These are phyloP conservation scores for Nannochloropsis granulata DNA, from an alignment of 108 stramenopile genomes.

Conservation along the genomic window DNA sequence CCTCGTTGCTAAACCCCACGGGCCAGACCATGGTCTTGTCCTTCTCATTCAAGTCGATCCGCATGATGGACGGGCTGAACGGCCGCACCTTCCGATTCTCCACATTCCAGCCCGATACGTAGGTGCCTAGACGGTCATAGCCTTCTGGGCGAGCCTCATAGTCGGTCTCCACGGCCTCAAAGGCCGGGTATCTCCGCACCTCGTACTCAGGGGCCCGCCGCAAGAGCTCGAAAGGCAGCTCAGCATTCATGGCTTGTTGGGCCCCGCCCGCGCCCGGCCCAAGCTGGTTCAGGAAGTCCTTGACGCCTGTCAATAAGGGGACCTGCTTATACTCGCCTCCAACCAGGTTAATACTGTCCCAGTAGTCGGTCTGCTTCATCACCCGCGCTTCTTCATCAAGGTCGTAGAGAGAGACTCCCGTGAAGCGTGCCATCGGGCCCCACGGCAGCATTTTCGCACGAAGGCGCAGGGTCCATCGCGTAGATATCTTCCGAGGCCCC, in stretches of 20 bases:
- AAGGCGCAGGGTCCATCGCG: conserved; percentile 77
- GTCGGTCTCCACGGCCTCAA: conserved; percentile 41
- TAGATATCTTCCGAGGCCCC: conserved; percentile 41
- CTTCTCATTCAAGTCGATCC: conserved; percentile 45
- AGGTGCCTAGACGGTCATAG: conserved; percentile 53
- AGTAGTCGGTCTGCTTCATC: conserved; percentile 63
- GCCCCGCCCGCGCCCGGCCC: conserved; percentile 37
- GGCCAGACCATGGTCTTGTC: conserved; percentile 72
- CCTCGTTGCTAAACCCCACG: conserved; percentile 40
- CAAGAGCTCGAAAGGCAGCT: conserved; percentile 61
- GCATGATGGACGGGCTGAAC: conserved; percentile 59
- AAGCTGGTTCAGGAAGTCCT: conserved; percentile 61
- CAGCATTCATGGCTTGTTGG: conserved; percentile 22
- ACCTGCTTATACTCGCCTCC: conserved; percentile 41
- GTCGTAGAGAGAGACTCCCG: conserved; percentile 77
- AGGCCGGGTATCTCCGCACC: conserved; percentile 55
- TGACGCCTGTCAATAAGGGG: conserved; percentile 18
- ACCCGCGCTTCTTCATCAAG: conserved; percentile 29
- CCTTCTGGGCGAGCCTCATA: conserved; percentile 64
- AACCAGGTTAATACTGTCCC: conserved; percentile 77
- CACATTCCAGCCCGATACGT: conserved; percentile 25
- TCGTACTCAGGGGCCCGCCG: conserved; percentile 62
- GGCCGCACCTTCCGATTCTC: conserved; percentile 44
- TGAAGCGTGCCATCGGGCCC: conserved; percentile 73
- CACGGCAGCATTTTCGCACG: conserved; percentile 67